Evolutionary conservation across 306 rosid genomes (phyloP), one percentile per base, ranked within the genome.

Genomic region (Acacia confusa): DNA sequence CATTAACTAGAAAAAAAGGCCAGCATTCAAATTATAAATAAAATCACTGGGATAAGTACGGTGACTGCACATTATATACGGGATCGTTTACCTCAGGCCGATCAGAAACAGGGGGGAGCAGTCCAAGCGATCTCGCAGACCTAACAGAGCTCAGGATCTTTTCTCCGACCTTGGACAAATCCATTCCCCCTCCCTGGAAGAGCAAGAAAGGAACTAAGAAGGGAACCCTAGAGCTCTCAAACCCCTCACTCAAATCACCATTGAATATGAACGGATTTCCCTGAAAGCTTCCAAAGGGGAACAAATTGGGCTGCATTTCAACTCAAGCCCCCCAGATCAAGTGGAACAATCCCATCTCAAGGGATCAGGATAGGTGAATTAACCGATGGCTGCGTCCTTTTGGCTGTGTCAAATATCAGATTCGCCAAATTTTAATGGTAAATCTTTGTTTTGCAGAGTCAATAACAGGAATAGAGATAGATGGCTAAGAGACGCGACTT

Each of bases 261-360:
- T 91, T 88, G 78, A 87, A 88, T 66, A 90, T 28, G 70, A 92
- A 92, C 57, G 96, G 98, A 86, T 95, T 95, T n/a, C 88, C 97
- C 40, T 88, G 85, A 84, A 85, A 83, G 71, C 89, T 90, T 48
- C 92, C 97, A 76, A 95, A 89, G 25, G 98, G 97, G 28, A 88
- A 91, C 89, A 88, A 84, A 82, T 92, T 93, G 86, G 97, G 97
- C 94, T 92, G 99, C 99, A 93, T 93, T 92, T 91, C 97, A 96
- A 85, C 83, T 84, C 86, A 76, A 84, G 81, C 28, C 81, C 55
- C 81, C 87, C 45, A 88, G 89, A 89, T 84, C 90, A 61, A 74
- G 50, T 61, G 50, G 11, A 58, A 30, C 52, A 70, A 32, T 41
- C 38, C 82, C 90, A 85, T 84, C 66, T 63, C 78, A 30, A 15